Evolutionary conservation across 495 filamentous ascomycete species (phyloP).

Genomic region (Neurospora pannonica): DNA sequence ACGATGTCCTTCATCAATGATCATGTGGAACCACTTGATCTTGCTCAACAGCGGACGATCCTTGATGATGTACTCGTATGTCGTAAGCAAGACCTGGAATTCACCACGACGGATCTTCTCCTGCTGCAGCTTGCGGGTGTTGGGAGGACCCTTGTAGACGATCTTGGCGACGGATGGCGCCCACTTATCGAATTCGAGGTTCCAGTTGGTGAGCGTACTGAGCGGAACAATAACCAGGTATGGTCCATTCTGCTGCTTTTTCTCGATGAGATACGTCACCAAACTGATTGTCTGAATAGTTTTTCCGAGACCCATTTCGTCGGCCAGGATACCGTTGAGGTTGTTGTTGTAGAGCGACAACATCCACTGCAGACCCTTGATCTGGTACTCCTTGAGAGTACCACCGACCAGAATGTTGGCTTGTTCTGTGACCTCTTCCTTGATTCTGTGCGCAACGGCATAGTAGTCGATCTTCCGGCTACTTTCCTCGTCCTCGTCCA

Average conservation of each 20-base stretch:
- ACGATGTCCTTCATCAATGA: conserved; percentile 97
- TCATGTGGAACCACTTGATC: conserved; percentile 99
- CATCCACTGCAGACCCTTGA: conserved; percentile 99
- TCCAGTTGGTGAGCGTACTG: conserved; percentile 97
- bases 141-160: conserved; percentile 94
- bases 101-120: conserved; percentile 87
- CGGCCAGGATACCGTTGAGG: conserved; percentile 93
- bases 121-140: conserved; percentile 79
- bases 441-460: conserved; percentile 89
- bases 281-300: conserved; percentile 98
- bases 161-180: conserved; percentile 75
- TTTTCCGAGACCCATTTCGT: conserved; percentile 99
- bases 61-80: conserved; percentile 99
- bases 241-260: conserved; percentile 84
- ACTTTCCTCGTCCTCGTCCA: conserved; percentile 62
- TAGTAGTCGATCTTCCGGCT: conserved; percentile 89
- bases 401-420: conserved; percentile 82
- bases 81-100: conserved; percentile 94
- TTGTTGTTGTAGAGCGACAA: conserved; percentile 99
- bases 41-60: conserved; percentile 89
- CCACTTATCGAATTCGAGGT: conserved; percentile 98
- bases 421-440: conserved; percentile 78
- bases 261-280: conserved; percentile 93
- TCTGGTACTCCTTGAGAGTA: conserved; percentile 89
- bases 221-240: conserved; percentile 95